Conservation (phyloP, 2,329 filamentous ascomycete genomes). For the Sphaceloma murrayae region DNA sequence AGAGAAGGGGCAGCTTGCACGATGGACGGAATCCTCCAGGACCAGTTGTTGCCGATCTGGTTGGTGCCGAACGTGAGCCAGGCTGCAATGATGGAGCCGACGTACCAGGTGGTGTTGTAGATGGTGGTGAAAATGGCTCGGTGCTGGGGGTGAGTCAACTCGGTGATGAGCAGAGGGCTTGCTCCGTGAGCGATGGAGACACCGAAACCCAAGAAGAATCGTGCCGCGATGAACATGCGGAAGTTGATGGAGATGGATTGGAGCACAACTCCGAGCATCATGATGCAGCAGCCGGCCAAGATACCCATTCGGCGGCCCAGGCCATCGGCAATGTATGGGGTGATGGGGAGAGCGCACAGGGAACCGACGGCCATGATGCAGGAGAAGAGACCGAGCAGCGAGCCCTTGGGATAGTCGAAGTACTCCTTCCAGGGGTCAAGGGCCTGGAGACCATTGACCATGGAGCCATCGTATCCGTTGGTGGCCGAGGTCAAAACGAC, state of each 20-base stretch:
- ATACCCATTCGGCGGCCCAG: constrained; percentile 40
- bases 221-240: constrained; percentile 38
- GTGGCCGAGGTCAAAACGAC: constrained; percentile 31
- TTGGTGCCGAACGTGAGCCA: constrained; percentile 40
- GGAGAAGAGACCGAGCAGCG: constrained; percentile 37
- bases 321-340: constrained; percentile 41
- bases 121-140: constrained; percentile 41
- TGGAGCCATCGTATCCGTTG: constrained; percentile 42
- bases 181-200: constrained; percentile 33
- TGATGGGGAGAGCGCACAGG: constrained; percentile 39
- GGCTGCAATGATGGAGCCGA: constrained; percentile 38
- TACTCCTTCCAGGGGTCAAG: constrained; percentile 37
- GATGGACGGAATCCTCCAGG: constrained; percentile 45
- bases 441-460: constrained; percentile 44
- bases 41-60: constrained; percentile 36
- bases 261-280: constrained; percentile 39
- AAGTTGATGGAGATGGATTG: constrained; percentile 34
- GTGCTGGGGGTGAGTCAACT: constrained; percentile 42
- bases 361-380: constrained; percentile 43
- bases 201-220: constrained; percentile 33
- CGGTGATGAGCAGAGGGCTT: constrained; percentile 28
- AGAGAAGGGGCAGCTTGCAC: constrained; percentile 42
- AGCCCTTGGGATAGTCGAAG: constrained; percentile 27
- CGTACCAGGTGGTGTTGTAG: constrained; percentile 39
- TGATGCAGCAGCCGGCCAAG: constrained; percentile 38